Evolutionary conservation across 2,329 filamentous ascomycete genomes (phyloP).

Genomic region (Zasmidium citrigriseum): DNA sequence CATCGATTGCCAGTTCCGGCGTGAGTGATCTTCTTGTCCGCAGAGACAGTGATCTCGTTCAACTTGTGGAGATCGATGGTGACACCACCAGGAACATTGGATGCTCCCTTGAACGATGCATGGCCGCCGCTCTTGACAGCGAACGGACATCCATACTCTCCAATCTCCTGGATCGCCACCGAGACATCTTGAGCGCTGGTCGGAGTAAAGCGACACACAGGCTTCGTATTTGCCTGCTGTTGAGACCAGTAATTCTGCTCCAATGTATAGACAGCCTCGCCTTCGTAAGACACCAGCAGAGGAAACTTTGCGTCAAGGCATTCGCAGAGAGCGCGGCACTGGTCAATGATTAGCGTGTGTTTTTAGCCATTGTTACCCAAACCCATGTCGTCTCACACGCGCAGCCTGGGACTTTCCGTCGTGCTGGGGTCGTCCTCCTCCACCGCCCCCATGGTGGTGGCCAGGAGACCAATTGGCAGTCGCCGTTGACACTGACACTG

Average conservation of each 20-base stretch:
- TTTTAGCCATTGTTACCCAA: neutral
- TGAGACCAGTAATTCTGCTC: slow-evolving; percentile 11
- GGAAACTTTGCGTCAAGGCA: neutral
- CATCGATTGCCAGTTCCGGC: slow-evolving; percentile 21
- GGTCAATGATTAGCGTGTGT: neutral
- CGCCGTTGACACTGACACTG: neutral
- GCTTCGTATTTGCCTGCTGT: slow-evolving; percentile 5
- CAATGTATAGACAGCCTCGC: neutral
- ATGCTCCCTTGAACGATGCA: slow-evolving; percentile 19
- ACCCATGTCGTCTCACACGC: neutral
- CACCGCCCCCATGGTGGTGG: no score
- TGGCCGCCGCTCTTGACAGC: slow-evolving; percentile 32
- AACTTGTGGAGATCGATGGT: slow-evolving; percentile 7
- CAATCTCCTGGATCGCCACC: slow-evolving; percentile 1
- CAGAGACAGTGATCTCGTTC: slow-evolving; percentile 2
- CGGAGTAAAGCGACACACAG: slow-evolving; percentile 6
- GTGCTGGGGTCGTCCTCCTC: neutral
- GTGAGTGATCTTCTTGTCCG: slow-evolving; percentile 5
- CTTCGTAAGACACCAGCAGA: neutral
- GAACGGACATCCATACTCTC: slow-evolving; percentile 20
- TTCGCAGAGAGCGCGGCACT: neutral
- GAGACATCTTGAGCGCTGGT: slow-evolving; percentile 4
- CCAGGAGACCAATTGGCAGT: neutral
- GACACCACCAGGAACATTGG: slow-evolving; percentile 22
- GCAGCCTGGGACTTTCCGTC: neutral